Evolutionary conservation across 2,329 filamentous ascomycete species (phyloP), one percentile per base, ranked within the genome.

Genomic region (Didymella pomorum): DNA sequence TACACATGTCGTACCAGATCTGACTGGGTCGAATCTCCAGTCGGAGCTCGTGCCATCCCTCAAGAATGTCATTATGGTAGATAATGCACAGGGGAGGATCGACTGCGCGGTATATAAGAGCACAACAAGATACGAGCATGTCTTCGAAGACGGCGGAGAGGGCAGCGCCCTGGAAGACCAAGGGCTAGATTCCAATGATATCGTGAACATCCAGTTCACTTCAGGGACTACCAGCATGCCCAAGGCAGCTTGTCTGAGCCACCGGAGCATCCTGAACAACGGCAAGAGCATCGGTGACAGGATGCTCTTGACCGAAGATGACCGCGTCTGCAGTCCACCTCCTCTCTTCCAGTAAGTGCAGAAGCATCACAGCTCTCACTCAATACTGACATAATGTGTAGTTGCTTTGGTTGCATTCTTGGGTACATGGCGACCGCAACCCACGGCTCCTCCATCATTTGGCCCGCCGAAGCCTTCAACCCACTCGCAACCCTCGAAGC

Each of bases 341-440:
- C 86, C 81, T 1, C 70, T 83, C 4, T 83, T 83, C 64, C 81
- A 83, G 76, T 79, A 71, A 63, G 67, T 26, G 7, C 9, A 10
- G 18, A 42, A 35, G 7, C 12, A 12, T 35, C 4, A 5, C 4
- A 3, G 3, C 2, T 18, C 16, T 9, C 8, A n/a, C n/a, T n/a
- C 5, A 2, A 1, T 11, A 31, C 43, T 51, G 47, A 42, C 59
- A 63, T 28, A 68, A 50, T 10, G 12, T 16, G 2, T 51, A 79
- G 74, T 80, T 98, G 95, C 80, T 98, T 98, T 76, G 95, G 95
- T 52, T 89, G 85, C 70, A 89, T 97, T 8, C 81, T 98, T 1
- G 94, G 95, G n/a, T 96, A 95, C 79, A 96, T 97, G 91, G 94
- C 95, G 0, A 95, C 92, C 0, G 93, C 91, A 0, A 96, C 93